Percentiles rank a stretch among this genome's conserved stretches.
phyloP scores from a whole-genome alignment of 768 basidiomycete genomes.

The Tricholoma terreum region DNA sequence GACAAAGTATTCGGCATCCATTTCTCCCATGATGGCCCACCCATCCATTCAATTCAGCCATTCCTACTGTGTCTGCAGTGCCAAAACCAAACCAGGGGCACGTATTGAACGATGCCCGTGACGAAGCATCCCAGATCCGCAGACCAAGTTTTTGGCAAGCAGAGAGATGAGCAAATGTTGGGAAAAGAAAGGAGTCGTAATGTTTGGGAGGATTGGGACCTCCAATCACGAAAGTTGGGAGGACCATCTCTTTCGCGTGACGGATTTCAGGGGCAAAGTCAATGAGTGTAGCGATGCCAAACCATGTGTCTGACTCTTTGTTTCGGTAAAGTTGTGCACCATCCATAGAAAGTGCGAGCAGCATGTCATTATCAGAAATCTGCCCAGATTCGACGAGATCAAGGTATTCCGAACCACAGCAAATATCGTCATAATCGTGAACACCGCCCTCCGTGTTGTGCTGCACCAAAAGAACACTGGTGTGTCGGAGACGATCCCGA shows the following conservation, averaged over 20 bases:
- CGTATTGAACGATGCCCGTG: too few species aligned
- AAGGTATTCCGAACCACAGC: too few species aligned
- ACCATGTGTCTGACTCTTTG: not conserved
- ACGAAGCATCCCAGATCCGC: not conserved
- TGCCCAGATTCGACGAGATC: constrained; percentile 9
- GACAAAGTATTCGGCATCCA: constrained; percentile 36
- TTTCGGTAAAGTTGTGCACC: constrained; percentile 28
- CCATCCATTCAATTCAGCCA: constrained; percentile 9
- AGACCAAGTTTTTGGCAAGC: not conserved
- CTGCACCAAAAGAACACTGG: constrained; percentile 7
- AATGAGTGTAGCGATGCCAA: not conserved
- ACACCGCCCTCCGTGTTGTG: constrained; percentile 1
- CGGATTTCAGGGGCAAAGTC: too few species aligned
- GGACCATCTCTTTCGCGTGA: too few species aligned
- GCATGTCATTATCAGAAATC: constrained; percentile 16
- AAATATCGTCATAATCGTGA: constrained; percentile 13
- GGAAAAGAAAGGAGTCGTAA: too few species aligned
- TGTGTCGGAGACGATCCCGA: constrained; percentile 15
- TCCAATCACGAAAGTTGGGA: too few species aligned
- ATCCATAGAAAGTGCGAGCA: too few species aligned
- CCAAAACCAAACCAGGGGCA: not conserved
- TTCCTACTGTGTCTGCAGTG: not conserved
- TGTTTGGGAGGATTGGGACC: too few species aligned
- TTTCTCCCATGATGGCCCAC: constrained; percentile 27
- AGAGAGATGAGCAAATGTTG: constrained; percentile 31